Base-by-base conservation (phyloP, 768 basidiomycete genomes). In the Hericium alpestre region DNA sequence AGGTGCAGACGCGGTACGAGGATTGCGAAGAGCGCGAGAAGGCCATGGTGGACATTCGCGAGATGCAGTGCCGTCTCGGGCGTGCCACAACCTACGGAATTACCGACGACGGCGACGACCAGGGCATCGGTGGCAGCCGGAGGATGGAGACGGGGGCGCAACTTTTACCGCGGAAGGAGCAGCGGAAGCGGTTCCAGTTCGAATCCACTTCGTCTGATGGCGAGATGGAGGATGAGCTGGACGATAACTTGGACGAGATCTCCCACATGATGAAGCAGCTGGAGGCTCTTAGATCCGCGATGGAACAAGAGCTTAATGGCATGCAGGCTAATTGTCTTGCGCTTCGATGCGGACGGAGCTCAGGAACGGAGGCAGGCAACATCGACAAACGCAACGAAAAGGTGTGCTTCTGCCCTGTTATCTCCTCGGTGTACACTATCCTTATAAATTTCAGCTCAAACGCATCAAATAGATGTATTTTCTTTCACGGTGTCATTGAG, bases 161-260 rank as follows among this genome's bases (percentile, higher is more conserved):
- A 64, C 71, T 78, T 56, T 68, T 75, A 13, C 71, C 72, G 10
- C 73, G 78, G 63, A 83, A 84, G 70, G 89, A 86, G 56, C 85
- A 85, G 64, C 77, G 90, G 63, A 81, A 84, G 65, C 81, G 90
- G 39, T 98, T 82, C 69, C 93, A 97, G 71, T 96, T 97, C 65
- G 95, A 99, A 63, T 83, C 83, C 23, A 87, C 82, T 39, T 90
- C 79, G 2, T 90, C 87, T 7, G 95, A 99, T 65, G 93, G 98
- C 64, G 93, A 94, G 71, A 62, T 95, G 1, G 96, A 99, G 73
- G 87, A 97, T 64, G 93, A 98, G 71, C 65, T 99, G 39, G 95
- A 97, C 65, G 82, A 79, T 61, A 97, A 98, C 69, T 73, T 99
- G 27, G 84, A 90, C 66, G 93, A 94, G 70, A 87, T 95, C 58